Base-by-base conservation (phyloP, 2,329 filamentous ascomycete genomes). In the Colletotrichum tabaci region DNA sequence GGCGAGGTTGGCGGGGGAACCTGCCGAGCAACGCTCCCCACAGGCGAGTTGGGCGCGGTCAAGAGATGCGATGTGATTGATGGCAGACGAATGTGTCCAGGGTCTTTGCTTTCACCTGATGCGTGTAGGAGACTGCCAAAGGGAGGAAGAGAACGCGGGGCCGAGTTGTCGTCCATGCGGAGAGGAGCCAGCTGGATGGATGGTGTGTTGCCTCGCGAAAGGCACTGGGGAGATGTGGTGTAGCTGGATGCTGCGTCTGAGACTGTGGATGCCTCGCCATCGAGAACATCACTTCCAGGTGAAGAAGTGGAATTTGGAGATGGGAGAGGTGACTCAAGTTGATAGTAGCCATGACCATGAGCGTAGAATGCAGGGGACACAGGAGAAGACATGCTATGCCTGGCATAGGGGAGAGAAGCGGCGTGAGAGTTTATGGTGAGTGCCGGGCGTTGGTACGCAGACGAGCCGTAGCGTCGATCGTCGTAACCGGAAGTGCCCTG, bases 161-260 rank as follows among this genome's bases (percentile, higher is more conserved):
- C 40, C 47, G 70, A n/a, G 60, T 61, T 18, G 56, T 63, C 60
- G 53, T 60, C 61, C 23, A 64, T 79, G 16, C 67, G 77, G 3
- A 82, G 77, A 0, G 79, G 81, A 40, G 86, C 84, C n/a, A 87
- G 77, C 66, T 84, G 83, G 49, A 85, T 78, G 1, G 82, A 82
- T 13, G 81, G 77, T 10, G 81, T 80, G 66, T 82, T 77, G 63
- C 78, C 61, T 81, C 69, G 74, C 78, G 83, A 76, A 69, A 47
- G 73, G 77, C 77, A 83, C 77, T 18, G 77, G 18, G 90, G 89
- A 13, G 91, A 92, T 40, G 87, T 87, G 4, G 90, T 90, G 78
- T 89, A 89, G 67, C 88, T 86, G 1, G 91, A 92, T 73, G 88
- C 87, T 38, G 85, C 84, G 79, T 96, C 94, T 0, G 93, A 94